A percentile compares a stretch with the other conserved stretches of the same genome.
Conservation (phyloP, 2,329 filamentous ascomycete species). For the Phialocephala subalpina region DNA sequence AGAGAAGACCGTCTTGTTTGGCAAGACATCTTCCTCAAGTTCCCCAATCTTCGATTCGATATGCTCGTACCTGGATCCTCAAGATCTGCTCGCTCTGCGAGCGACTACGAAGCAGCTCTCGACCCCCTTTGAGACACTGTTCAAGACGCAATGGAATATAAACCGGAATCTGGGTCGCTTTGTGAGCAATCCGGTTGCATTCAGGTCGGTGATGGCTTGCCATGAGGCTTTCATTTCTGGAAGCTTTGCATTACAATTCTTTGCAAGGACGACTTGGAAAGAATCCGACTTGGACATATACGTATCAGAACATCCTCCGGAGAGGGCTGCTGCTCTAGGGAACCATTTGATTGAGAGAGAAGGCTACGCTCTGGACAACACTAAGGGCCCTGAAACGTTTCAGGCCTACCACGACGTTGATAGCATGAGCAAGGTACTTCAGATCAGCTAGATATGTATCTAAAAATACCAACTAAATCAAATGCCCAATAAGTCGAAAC, state of each 20-base stretch:
- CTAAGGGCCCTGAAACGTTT: too few relatives aligned
- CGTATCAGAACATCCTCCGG: background rate
- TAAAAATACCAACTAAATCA: too few relatives aligned
- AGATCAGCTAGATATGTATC: too few relatives aligned
- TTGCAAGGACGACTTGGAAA: background rate
- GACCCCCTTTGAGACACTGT: background rate
- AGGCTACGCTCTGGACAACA: background rate
- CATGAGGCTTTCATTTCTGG: background rate
- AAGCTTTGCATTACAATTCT: slow-evolving; percentile 1
- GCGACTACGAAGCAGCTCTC: slow-evolving; percentile 3
- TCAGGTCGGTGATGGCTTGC: background rate
- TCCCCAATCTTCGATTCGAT: background rate
- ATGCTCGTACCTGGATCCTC: background rate
- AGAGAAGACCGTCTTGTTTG: too few relatives aligned
- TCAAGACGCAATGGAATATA: slow-evolving; percentile 6
- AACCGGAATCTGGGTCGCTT: background rate
- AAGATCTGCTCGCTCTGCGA: background rate
- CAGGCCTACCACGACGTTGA: too few relatives aligned
- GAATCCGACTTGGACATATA: background rate
- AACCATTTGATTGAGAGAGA: background rate
- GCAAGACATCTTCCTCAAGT: background rate
- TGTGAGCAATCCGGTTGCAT: background rate
- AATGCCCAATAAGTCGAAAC: background rate
- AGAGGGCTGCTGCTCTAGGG: background rate
- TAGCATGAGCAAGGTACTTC: background rate